Base-by-base conservation (phyloP, 768 basidiomycete species). In the Amanita molliuscula region DNA sequence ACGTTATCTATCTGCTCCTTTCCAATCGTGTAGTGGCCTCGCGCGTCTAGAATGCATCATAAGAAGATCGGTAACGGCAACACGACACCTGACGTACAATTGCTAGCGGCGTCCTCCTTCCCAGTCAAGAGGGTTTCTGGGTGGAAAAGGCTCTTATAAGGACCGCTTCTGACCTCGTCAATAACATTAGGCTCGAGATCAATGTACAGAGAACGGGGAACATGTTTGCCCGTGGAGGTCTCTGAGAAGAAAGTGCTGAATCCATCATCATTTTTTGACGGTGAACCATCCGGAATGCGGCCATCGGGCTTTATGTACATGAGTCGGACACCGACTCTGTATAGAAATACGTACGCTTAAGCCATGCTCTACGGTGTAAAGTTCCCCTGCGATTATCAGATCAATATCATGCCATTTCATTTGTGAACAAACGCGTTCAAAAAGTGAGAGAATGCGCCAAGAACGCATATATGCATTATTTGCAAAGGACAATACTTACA, bases 201-300 rank as follows among this genome's bases (percentile, higher is more conserved):
- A 53, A 99, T 83, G 75, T 98, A 98, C 58, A 99, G 80, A 37
- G 94, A 96, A 60, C 96, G 83, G 46, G 96, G 96, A 53, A 98
- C 95, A 68, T 96, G 88, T 74, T 96, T 96, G 55, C 94, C 95
- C 48, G 90, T 84, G 28, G 82, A 81, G 3, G 95, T 98, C 77
- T 99, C 96, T 33, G 92, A 95, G 76, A 99, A 99, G 78, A 99
- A 99, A 56, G 96, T 99, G 67, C 85, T 89, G 80, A 99, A 98
- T 61, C 96, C 96, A 70, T 81, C 84, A 59, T 92, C 87, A 58
- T 78, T 79, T 52, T 74, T 70, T 47, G 85, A 82, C 37, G 82
- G 79, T 10, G 89, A 83, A 51, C 78, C 78, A 59, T 89, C 87
- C 52, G 79, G 69, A 56, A 96, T 75, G 62, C 94, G 91, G 64